These are phyloP conservation scores for Cynanchum wilfordii DNA, from an alignment of 257 asterid genomes.

Conservation along the genomic window DNA sequence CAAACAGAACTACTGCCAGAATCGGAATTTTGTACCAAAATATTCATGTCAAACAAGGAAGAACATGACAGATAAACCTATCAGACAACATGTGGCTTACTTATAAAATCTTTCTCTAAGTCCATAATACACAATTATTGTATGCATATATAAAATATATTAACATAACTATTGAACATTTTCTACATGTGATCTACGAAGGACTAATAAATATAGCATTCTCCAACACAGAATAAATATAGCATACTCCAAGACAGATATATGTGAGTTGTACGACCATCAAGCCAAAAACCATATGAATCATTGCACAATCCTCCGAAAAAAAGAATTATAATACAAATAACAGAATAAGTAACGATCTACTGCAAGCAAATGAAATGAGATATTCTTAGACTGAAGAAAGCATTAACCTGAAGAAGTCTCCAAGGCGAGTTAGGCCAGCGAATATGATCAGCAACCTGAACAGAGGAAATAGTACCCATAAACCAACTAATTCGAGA, in stretches of 20 bases:
- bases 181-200: neutral
- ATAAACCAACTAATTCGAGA: constrained; percentile 65
- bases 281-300: too few relatives aligned
- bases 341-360: neutral
- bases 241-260: neutral
- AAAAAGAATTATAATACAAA: neutral
- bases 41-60: neutral
- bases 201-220: neutral
- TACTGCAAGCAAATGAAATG: neutral
- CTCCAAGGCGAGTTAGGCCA: constrained; percentile 73
- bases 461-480: constrained; percentile 57
- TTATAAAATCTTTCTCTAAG: neutral
- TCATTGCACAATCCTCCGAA: neutral
- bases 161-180: neutral
- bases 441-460: constrained; percentile 43
- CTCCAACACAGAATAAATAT: neutral
- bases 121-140: neutral
- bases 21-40: neutral
- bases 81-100: constrained; percentile 1
- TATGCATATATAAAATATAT: neutral
- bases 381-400: neutral
- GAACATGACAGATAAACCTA: neutral
- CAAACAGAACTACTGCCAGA: neutral
- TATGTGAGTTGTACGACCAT: too few relatives aligned
- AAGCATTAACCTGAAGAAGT: constrained; percentile 51